Evolutionary conservation across 768 basidiomycete species (phyloP).

Genomic region (Leccinum imitatum): DNA sequence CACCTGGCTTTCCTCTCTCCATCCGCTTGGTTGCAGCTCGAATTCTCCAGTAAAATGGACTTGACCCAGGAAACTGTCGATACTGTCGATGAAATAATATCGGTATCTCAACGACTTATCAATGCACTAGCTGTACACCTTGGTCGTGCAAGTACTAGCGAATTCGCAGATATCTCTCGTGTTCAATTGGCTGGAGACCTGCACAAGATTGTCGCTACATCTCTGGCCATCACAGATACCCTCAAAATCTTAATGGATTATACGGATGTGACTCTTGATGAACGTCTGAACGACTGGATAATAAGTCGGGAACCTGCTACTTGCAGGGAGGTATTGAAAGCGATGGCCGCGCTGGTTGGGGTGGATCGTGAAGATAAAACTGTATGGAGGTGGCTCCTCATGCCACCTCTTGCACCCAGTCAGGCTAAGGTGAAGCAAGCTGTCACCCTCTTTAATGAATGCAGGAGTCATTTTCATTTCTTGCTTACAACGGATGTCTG

Average conservation of each 20-base stretch:
- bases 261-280: background rate
- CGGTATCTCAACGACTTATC: background rate
- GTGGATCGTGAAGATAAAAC: background rate
- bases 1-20: background rate
- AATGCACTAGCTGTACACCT: background rate
- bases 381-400: background rate
- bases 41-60: background rate
- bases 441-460: background rate
- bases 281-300: background rate
- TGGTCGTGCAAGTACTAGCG: background rate
- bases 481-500: conserved; percentile 6
- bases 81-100: background rate
- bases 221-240: background rate
- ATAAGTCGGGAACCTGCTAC: background rate
- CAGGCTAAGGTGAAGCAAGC: conserved; percentile 1
- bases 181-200: background rate
- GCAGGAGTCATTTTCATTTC: conserved; percentile 1
- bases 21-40: background rate
- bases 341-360: background rate
- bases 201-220: conserved; percentile 1
- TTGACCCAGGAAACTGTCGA: background rate
- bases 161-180: background rate
- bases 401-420: background rate
- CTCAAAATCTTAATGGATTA: background rate
- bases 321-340: background rate